Conservation (phyloP, 441 rosid genomes). For the Theobroma grandiflorum region DNA sequence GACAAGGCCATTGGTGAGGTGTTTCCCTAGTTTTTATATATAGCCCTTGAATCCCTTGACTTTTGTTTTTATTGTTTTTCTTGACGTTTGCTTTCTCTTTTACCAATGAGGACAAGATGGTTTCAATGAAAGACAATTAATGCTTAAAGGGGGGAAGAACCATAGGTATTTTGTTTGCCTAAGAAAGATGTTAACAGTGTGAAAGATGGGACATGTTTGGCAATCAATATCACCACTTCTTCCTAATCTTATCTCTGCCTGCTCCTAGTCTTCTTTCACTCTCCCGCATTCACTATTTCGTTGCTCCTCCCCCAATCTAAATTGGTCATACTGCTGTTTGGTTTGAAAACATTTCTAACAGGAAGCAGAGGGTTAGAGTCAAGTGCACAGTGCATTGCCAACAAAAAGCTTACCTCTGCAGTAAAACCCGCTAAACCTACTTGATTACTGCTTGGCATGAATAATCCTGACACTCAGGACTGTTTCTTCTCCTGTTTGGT, state of each 20-base stretch:
- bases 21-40: not conserved
- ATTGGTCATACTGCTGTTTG: not conserved
- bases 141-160: slow-evolving; percentile 5
- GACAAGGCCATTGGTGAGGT: not conserved
- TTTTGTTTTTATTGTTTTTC: not conserved
- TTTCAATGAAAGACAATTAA: not conserved
- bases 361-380: not conserved
- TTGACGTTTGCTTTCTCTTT: not conserved
- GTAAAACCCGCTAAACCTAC: no score
- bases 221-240: not conserved
- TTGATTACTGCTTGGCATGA: no score
- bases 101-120: slow-evolving; percentile 7
- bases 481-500: no score
- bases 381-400: no score
- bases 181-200: not conserved
- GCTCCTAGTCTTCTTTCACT: not conserved
- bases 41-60: not conserved
- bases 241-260: not conserved
- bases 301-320: not conserved
- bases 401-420: no score
- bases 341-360: not conserved
- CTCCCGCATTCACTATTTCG: not conserved
- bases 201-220: slow-evolving; percentile 13
- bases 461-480: no score
- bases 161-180: slow-evolving; percentile 8